A percentile compares a stretch with the other conserved stretches of the same genome.
Evolutionary conservation across 1,284 basidiomycete species (phyloP).

Genomic region (Puccinia coronata): DNA sequence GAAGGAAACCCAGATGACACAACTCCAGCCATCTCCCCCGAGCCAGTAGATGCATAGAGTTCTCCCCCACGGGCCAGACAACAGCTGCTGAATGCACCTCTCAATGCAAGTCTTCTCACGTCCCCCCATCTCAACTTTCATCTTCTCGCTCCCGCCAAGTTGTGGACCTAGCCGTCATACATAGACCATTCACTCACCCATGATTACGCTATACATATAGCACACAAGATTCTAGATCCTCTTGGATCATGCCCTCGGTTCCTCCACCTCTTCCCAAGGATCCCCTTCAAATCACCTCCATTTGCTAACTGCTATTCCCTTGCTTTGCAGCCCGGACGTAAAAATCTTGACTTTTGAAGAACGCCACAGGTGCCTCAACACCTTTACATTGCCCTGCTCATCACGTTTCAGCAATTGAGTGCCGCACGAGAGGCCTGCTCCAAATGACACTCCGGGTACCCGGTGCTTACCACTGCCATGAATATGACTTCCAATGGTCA

Average conservation of each 20-base stretch:
- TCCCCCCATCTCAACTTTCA: background rate
- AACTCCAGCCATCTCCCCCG: background rate
- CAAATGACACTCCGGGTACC: background rate
- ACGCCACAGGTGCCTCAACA: background rate
- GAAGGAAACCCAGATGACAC: background rate
- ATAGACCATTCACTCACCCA: background rate
- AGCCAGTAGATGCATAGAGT: background rate
- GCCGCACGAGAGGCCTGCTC: constrained; percentile 1
- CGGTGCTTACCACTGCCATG: background rate
- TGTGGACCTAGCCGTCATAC: background rate
- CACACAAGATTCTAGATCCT: background rate
- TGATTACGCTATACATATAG: background rate
- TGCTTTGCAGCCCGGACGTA: background rate
- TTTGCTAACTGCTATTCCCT: background rate
- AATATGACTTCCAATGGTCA: background rate
- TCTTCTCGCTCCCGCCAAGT: constrained; percentile 2
- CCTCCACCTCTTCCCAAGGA: background rate
- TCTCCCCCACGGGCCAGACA: background rate
- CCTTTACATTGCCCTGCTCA: background rate
- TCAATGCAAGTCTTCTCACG: background rate
- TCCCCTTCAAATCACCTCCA: background rate
- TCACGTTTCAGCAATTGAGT: background rate
- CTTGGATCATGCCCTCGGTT: background rate
- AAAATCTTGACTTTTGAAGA: background rate
- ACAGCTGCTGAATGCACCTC: background rate